These are phyloP conservation scores for Cladosporium sp. DNA, from an alignment of 2,329 filamentous ascomycete species.

Conservation along the genomic window DNA sequence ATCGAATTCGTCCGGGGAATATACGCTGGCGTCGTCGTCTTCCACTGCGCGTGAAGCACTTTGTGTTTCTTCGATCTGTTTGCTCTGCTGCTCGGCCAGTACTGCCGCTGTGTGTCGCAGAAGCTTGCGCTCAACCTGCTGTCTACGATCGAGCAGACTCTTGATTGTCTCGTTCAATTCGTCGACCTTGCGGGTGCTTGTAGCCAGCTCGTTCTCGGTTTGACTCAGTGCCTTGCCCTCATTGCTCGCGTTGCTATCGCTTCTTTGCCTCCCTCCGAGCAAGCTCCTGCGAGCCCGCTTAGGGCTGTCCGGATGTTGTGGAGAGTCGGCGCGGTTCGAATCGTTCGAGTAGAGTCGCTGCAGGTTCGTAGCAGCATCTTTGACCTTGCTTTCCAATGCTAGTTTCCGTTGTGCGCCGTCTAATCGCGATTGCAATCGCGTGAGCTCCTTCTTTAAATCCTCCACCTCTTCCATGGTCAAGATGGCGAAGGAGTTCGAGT, in stretches of 20 bases:
- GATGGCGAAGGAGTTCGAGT: constrained; percentile 83
- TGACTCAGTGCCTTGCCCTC: constrained; percentile 46
- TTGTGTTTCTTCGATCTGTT: constrained; percentile 45
- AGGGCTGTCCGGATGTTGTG: constrained; percentile 50
- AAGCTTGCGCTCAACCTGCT: constrained; percentile 73
- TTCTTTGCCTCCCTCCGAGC: constrained; percentile 31
- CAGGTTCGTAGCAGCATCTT: constrained; percentile 87
- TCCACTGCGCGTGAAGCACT: constrained; percentile 23
- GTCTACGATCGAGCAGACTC: constrained; percentile 73
- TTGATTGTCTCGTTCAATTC: constrained; percentile 80
- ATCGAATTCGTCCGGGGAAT: constrained; percentile 58
- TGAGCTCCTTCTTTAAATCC: constrained; percentile 82
- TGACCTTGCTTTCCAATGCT: constrained; percentile 87
- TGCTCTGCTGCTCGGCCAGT: constrained; percentile 76
- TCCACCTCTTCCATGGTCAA: constrained; percentile 91
- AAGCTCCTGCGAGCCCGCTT: constrained; percentile 57
- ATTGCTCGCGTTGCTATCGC: constrained; percentile 48
- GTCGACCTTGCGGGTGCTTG: constrained; percentile 80
- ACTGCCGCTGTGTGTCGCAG: constrained; percentile 92
- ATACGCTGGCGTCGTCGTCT: constrained; percentile 29
- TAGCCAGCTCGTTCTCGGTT: constrained; percentile 73
- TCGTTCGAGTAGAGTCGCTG: constrained; percentile 73
- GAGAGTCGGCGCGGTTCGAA: constrained; percentile 47
- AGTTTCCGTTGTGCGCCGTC: constrained; percentile 81
- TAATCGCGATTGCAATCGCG: constrained; percentile 71